These are phyloP conservation scores for Asterella californica DNA, from an alignment of 225 moss, liverwort and hornwort species.

Conservation along the genomic window DNA sequence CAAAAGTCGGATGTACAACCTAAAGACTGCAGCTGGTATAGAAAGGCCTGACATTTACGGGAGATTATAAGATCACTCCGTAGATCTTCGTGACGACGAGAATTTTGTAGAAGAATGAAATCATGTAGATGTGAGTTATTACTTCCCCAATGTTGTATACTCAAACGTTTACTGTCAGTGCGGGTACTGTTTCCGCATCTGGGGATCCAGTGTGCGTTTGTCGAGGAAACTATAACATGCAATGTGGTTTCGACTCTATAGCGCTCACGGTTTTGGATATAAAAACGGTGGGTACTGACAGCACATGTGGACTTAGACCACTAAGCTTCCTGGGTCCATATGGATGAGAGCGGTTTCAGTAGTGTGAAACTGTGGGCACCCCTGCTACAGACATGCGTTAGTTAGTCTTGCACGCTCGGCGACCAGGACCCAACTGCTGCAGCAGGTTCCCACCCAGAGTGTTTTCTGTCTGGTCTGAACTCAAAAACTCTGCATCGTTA, in stretches of 20 bases:
- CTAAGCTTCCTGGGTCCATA: background rate
- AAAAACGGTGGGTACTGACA: constrained; percentile 28
- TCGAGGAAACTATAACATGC: constrained; percentile 24
- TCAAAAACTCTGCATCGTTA: background rate
- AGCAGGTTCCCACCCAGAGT: background rate
- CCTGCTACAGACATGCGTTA: background rate
- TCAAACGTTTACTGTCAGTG: background rate
- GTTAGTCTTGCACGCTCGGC: background rate
- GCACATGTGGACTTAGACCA: background rate
- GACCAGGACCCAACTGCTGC: background rate
- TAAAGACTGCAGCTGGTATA: background rate
- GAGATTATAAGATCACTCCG: background rate
- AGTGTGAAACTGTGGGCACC: background rate
- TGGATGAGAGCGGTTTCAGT: background rate
- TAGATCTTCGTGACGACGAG: background rate
- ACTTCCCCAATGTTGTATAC: background rate
- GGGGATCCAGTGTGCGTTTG: background rate
- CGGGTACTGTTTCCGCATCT: no score
- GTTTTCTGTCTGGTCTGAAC: background rate
- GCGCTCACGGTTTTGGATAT: constrained; percentile 25
- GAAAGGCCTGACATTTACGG: background rate
- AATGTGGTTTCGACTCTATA: constrained; percentile 49
- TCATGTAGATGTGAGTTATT: background rate
- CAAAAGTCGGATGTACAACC: background rate
- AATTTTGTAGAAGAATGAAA: background rate